A percentile compares a stretch with the other conserved stretches of the same genome.
Conservation (phyloP, 768 basidiomycete species). For the Russula olivacea region DNA sequence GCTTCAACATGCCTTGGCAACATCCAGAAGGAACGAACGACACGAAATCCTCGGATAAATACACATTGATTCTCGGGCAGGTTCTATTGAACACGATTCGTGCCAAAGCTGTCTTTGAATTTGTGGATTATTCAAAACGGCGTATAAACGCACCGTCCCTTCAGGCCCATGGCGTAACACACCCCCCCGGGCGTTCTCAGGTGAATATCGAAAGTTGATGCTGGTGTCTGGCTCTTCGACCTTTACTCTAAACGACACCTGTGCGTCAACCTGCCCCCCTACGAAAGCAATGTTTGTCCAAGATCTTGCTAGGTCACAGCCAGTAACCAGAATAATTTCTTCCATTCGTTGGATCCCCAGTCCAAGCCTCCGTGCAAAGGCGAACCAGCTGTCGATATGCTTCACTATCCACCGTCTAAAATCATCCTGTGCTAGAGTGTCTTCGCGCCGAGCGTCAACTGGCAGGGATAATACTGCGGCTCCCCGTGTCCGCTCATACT, state of each 20-base stretch:
- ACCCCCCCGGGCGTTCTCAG: not conserved
- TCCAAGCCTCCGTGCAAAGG: not conserved
- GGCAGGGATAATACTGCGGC: slow-evolving; percentile 7
- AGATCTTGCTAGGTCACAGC: not conserved
- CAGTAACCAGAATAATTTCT: slow-evolving; percentile 1
- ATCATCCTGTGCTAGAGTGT: not conserved
- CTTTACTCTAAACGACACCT: not conserved
- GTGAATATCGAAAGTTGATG: not conserved
- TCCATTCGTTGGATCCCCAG: slow-evolving; percentile 1
- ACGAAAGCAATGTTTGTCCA: not conserved
- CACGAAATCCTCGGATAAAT: not conserved
- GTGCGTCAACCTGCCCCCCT: not conserved
- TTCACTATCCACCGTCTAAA: slow-evolving; percentile 3
- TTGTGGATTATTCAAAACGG: not conserved
- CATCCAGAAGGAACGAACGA: not conserved
- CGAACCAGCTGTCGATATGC: not conserved
- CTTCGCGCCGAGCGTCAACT: not conserved
- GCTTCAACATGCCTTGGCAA: not conserved
- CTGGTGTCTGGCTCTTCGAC: too few species aligned
- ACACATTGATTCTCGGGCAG: slow-evolving; percentile 2
- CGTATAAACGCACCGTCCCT: not conserved
- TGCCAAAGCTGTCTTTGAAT: not conserved
- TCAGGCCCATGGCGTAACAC: not conserved
- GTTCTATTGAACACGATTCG: not conserved
- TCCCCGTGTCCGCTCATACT: not conserved